Evolutionary conservation across 2,329 filamentous ascomycete genomes (phyloP).

Genomic region (Triangularia verruculosa): DNA sequence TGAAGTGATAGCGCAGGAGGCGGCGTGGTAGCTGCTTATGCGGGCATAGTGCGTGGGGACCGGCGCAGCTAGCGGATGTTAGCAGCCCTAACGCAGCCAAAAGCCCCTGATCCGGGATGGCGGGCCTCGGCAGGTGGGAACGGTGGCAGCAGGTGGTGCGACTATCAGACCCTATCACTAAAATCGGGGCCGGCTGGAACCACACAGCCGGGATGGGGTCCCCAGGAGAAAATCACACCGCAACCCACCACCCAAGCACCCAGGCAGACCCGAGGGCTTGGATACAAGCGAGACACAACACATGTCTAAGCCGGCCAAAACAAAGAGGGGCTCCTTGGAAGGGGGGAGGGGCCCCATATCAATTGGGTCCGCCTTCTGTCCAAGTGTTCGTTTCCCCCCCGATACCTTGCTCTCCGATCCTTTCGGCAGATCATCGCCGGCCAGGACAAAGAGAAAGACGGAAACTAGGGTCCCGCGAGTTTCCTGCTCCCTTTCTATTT

Average conservation of each 20-base stretch:
- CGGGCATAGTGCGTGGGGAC: background rate
- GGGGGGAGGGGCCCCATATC: constrained; percentile 1
- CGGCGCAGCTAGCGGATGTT: background rate
- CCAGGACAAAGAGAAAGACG: background rate
- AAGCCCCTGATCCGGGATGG: background rate
- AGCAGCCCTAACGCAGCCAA: background rate
- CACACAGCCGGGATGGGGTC: background rate
- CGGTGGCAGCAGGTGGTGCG: background rate
- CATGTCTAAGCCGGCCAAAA: background rate
- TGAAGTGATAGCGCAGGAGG: background rate
- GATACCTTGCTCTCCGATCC: background rate
- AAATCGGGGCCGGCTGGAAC: background rate
- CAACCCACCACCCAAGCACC: background rate
- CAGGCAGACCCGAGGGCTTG: constrained; percentile 4
- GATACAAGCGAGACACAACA: background rate
- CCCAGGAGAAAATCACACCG: background rate
- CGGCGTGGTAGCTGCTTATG: background rate
- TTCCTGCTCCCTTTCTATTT: background rate
- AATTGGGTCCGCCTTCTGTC: background rate
- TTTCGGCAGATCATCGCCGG: background rate
- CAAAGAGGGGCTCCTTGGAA: background rate
- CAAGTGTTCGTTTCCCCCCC: background rate
- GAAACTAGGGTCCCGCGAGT: background rate
- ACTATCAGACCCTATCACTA: background rate
- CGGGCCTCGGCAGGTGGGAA: background rate